phyloP scores from a whole-genome alignment of 371 early-diverging fungal genomes.

The Lichtheimia corymbifera region DNA sequence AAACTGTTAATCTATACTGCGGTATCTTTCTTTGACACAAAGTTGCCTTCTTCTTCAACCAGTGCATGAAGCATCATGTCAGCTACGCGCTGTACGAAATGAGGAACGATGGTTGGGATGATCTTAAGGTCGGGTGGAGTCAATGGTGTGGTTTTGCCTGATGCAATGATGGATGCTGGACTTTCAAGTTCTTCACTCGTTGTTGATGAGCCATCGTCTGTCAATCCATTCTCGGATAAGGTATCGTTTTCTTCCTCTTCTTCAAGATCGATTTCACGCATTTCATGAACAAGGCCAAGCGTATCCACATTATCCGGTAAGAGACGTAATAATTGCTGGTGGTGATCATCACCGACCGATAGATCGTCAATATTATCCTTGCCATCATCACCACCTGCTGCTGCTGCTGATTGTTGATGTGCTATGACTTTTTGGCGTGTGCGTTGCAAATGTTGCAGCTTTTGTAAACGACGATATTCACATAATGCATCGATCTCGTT shows the following conservation, averaged over 20 bases:
- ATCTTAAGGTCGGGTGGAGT: constrained; percentile 7
- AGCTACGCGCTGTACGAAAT: constrained; percentile 10
- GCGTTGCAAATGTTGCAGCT: constrained; percentile 37
- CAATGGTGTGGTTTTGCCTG: background rate
- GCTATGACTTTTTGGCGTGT: constrained; percentile 40
- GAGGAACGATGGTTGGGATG: constrained; percentile 12
- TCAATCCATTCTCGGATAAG: background rate
- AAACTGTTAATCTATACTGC: background rate
- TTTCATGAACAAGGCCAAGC: constrained; percentile 32
- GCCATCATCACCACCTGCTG: background rate
- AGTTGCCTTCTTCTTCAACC: background rate
- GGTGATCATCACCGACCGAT: background rate
- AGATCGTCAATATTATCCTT: constrained; percentile 6
- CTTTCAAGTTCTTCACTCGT: constrained; percentile 10
- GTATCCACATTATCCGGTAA: constrained; percentile 25
- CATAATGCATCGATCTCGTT: constrained; percentile 39
- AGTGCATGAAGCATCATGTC: constrained; percentile 12
- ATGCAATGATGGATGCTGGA: too few relatives aligned
- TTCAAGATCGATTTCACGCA: constrained; percentile 29
- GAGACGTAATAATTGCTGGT: constrained; percentile 25
- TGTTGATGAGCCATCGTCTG: background rate
- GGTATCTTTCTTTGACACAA: background rate
- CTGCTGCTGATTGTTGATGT: constrained; percentile 8
- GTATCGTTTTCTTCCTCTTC: constrained; percentile 9
- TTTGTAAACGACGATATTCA: constrained; percentile 30